These are phyloP conservation scores for Pseudohyphozyma bogoriensis DNA, from an alignment of 768 basidiomycete genomes.

Conservation along the genomic window DNA sequence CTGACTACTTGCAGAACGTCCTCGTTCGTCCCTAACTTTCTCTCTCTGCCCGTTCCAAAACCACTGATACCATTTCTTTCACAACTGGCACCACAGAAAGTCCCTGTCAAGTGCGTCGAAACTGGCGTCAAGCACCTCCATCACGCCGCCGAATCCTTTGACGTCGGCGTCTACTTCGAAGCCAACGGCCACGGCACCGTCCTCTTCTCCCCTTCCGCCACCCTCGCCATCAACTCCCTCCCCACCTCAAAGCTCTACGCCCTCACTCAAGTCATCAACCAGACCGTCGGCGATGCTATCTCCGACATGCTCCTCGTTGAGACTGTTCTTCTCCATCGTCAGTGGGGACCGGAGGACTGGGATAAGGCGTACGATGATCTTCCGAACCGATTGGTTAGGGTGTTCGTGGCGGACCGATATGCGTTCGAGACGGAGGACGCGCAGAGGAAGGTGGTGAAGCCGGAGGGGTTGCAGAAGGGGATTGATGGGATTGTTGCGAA, in stretches of 20 bases:
- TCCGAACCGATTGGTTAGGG: constrained; percentile 90
- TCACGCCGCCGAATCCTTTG: constrained; percentile 86
- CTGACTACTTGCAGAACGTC: constrained; percentile 77
- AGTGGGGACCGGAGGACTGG: constrained; percentile 75
- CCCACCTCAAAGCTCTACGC: constrained; percentile 66
- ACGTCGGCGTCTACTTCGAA: constrained; percentile 98
- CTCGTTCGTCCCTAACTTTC: constrained; percentile 31
- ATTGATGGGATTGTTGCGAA: constrained; percentile 70
- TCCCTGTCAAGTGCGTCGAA: constrained; percentile 87
- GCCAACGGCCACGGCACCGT: constrained; percentile 99
- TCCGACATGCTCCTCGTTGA: constrained; percentile 95
- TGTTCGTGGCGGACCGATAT: constrained; percentile 62
- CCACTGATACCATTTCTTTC: not conserved
- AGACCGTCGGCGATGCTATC: constrained; percentile 93
- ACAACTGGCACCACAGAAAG: constrained; percentile 46
- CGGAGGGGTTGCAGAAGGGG: constrained; percentile 64
- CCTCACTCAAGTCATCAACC: constrained; percentile 80
- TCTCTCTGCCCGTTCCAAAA: not conserved
- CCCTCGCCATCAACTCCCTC: constrained; percentile 51
- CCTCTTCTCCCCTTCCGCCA: constrained; percentile 70
- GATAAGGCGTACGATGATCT: constrained; percentile 85
- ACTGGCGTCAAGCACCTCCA: constrained; percentile 98
- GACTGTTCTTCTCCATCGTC: constrained; percentile 75
- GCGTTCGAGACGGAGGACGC: constrained; percentile 87
- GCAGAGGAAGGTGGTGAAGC: constrained; percentile 74